Evolutionary conservation across 805 yeast genomes (phyloP).

Genomic region (fission yeast (Schizosaccharomyces pombe)): DNA sequence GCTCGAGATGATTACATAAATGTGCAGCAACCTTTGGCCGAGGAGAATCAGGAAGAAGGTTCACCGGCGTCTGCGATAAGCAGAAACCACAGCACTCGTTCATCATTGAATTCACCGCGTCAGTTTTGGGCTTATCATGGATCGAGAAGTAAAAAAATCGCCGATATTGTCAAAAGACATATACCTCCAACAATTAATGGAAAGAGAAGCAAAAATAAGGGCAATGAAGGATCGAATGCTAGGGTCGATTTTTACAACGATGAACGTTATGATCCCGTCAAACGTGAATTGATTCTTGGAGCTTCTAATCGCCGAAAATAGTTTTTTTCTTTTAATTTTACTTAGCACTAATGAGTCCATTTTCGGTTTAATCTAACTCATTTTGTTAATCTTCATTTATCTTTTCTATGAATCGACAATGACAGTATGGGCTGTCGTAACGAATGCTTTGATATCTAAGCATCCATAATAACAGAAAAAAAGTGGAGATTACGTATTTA

Average conservation of each 20-base stretch:
- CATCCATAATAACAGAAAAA: too few relatives aligned
- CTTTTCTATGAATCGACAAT: too few relatives aligned
- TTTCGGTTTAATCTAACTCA: too few relatives aligned
- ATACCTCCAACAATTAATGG: background rate
- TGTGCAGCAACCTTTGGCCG: background rate
- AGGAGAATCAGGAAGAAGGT: background rate
- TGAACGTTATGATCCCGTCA: background rate
- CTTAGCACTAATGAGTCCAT: too few relatives aligned
- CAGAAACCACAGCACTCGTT: background rate
- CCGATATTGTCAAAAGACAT: background rate
- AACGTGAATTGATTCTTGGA: constrained; percentile 1
- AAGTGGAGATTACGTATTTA: too few relatives aligned
- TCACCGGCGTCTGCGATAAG: background rate
- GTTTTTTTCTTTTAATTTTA: too few relatives aligned
- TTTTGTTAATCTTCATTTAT: too few relatives aligned
- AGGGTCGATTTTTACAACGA: background rate
- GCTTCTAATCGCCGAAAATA: too few relatives aligned
- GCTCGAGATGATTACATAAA: background rate
- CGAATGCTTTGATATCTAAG: too few relatives aligned
- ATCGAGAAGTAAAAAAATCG: background rate
- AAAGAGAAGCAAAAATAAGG: background rate
- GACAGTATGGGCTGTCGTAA: too few relatives aligned
- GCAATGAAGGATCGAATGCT: background rate
- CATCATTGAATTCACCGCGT: background rate
- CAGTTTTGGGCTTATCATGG: background rate